phyloP scores from a whole-genome alignment of 306 rosid species.

The Mimosa bimucronata region DNA sequence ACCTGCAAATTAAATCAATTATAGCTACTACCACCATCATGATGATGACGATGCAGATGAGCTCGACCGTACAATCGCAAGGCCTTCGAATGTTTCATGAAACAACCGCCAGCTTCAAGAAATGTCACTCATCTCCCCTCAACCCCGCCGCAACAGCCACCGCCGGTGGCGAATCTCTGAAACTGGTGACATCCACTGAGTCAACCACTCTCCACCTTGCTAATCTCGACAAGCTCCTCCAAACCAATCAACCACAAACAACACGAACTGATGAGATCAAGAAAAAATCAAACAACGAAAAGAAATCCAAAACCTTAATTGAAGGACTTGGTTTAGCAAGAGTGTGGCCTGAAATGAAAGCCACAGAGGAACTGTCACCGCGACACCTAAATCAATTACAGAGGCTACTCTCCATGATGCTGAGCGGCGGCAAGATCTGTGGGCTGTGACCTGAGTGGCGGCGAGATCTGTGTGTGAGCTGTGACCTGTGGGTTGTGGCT shows the following conservation, averaged over 20 bases:
- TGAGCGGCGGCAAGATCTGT: no score
- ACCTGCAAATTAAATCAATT: no score
- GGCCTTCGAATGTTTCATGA: constrained; percentile 50
- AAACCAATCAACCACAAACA: constrained; percentile 20
- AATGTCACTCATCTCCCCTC: constrained; percentile 50
- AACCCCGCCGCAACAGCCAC: constrained; percentile 33
- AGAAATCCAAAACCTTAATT: constrained; percentile 48
- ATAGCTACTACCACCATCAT: background rate
- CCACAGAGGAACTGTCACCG: constrained; percentile 86
- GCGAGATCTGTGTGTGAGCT: no score
- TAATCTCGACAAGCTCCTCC: constrained; percentile 80
- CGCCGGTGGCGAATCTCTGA: background rate
- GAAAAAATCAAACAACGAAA: constrained; percentile 32
- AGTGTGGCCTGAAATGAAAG: constrained; percentile 68
- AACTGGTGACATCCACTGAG: constrained; percentile 31
- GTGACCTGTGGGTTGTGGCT: no score
- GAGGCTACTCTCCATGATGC: constrained; percentile 66
- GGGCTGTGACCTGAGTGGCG: no score
- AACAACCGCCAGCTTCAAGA: constrained; percentile 55
- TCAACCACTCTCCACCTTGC: constrained; percentile 60
- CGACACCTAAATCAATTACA: constrained; percentile 64
- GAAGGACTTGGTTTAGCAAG: constrained; percentile 59
- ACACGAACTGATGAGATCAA: background rate
- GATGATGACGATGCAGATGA: constrained; percentile 57
- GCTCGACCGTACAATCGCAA: constrained; percentile 53